Evolutionary conservation across 345 rosid species (phyloP).

Genomic region (Balakata baccata): DNA sequence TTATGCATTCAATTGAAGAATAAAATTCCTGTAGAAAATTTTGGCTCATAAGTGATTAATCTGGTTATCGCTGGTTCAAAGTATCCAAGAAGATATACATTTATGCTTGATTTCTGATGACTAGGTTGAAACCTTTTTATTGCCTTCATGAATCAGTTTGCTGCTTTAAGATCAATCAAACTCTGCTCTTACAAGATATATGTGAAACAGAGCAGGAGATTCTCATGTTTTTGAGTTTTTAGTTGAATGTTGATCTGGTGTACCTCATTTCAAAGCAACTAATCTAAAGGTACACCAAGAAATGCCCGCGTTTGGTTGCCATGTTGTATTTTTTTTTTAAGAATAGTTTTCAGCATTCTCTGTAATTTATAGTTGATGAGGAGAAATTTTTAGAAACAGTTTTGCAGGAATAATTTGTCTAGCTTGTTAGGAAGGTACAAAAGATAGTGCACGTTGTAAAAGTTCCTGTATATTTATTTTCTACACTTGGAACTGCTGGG

Average conservation of each 20-base stretch:
- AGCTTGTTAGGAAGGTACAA: constrained; percentile 31
- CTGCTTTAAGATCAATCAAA: constrained; percentile 6
- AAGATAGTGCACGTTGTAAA: constrained; percentile 24
- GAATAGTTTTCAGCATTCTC: constrained; percentile 31
- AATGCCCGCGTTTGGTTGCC: constrained; percentile 23
- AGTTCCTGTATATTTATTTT: constrained; percentile 25
- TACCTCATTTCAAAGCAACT: constrained; percentile 22
- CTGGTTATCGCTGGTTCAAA: constrained; percentile 16
- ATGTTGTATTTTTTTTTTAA: constrained; percentile 28
- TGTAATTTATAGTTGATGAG: constrained; percentile 31
- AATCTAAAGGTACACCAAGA: constrained; percentile 25
- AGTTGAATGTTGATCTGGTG: constrained; percentile 19
- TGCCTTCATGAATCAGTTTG: constrained; percentile 12
- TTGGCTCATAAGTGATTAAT: constrained; percentile 1
- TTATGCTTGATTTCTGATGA: constrained; percentile 6
- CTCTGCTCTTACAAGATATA: constrained; percentile 10
- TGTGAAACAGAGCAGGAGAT: constrained; percentile 3
- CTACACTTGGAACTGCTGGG: constrained; percentile 22
- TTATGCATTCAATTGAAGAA: constrained; percentile 22
- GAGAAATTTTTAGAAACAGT: constrained; percentile 30
- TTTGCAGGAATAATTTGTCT: constrained; percentile 39
- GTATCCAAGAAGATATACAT: constrained; percentile 13
- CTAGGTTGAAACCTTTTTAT: not conserved
- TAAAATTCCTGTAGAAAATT: constrained; percentile 16
- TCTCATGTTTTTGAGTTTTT: constrained; percentile 13